Percentiles rank a stretch among this genome's conserved stretches.
Evolutionary conservation across 352 stramenopile genomes (phyloP).

Genomic region (Globisporangium orthogonon): DNA sequence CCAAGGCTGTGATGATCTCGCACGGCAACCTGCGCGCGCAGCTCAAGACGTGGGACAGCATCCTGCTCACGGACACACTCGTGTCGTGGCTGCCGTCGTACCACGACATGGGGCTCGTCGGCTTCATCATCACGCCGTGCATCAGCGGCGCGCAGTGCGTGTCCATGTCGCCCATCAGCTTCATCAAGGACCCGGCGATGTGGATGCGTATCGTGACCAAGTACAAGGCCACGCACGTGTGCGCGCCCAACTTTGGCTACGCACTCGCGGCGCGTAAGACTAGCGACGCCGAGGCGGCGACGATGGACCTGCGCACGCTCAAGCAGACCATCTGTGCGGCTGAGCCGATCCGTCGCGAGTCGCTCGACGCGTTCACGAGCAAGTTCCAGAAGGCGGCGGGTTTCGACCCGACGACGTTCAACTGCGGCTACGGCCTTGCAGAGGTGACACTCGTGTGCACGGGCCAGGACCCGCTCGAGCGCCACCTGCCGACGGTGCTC

Average conservation of each 20-base stretch:
- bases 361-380: constrained; percentile 62
- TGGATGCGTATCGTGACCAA: constrained; percentile 74
- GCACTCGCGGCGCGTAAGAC: constrained; percentile 70
- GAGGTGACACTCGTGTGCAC: constrained; percentile 81
- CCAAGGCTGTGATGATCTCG: constrained; percentile 83
- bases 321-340: constrained; percentile 77
- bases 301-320: constrained; percentile 55
- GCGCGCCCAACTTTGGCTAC: constrained; percentile 79
- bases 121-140: constrained; percentile 72
- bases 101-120: constrained; percentile 81
- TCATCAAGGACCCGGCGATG: constrained; percentile 79
- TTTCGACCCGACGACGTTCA: constrained; percentile 71
- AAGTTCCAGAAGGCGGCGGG: constrained; percentile 48
- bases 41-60: constrained; percentile 72
- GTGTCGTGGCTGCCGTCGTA: constrained; percentile 80
- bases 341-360: constrained; percentile 75
- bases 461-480: constrained; percentile 47
- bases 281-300: constrained; percentile 44
- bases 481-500: constrained; percentile 52
- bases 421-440: constrained; percentile 74
- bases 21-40: constrained; percentile 70
- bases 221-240: constrained; percentile 77
- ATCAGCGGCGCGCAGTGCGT: constrained; percentile 55
- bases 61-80: constrained; percentile 50
- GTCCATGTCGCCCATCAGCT: constrained; percentile 80